phyloP scores from a whole-genome alignment of 495 filamentous ascomycete species.

The Apiosordaria backusii region DNA sequence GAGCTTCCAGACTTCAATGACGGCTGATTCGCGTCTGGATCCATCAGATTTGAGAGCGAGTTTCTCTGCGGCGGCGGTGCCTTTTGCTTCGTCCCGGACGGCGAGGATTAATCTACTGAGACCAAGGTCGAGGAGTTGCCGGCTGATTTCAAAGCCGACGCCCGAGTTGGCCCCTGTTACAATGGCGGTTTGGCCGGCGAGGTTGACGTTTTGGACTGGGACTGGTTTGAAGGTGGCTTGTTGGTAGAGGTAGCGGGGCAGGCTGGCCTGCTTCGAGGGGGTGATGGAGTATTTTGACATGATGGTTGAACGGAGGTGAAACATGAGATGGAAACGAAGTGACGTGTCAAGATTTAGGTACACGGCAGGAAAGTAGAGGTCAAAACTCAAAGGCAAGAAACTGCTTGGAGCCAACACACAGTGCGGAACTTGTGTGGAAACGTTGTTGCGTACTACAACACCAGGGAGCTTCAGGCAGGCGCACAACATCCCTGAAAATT shows the following conservation, averaged over 20 bases:
- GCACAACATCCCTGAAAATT: not conserved
- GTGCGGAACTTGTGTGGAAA: no score
- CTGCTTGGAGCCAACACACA: no score
- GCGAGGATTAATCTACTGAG: slow-evolving; percentile 13
- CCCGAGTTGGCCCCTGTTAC: slow-evolving; percentile 53
- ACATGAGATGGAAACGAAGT: not conserved
- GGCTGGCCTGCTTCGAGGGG: not conserved
- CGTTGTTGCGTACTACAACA: no score
- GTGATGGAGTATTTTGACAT: not conserved
- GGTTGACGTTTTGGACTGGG: not conserved
- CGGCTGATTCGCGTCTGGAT: slow-evolving; percentile 19
- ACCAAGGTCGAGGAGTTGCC: slow-evolving; percentile 27
- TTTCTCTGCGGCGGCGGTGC: slow-evolving; percentile 40
- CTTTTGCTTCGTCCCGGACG: slow-evolving; percentile 28
- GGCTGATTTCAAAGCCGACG: slow-evolving; percentile 46
- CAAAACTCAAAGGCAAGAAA: no score
- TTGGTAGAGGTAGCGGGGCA: not conserved
- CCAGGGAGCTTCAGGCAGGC: no score
- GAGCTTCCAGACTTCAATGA: slow-evolving; percentile 53
- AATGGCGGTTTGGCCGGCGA: slow-evolving; percentile 43
- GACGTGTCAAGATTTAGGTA: no score
- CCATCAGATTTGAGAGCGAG: slow-evolving; percentile 34
- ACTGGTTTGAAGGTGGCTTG: not conserved
- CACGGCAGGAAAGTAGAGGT: no score
- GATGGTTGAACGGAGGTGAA: not conserved